These are phyloP conservation scores for Striga hermonthica DNA, from an alignment of 305 asterid genomes.

Conservation along the genomic window DNA sequence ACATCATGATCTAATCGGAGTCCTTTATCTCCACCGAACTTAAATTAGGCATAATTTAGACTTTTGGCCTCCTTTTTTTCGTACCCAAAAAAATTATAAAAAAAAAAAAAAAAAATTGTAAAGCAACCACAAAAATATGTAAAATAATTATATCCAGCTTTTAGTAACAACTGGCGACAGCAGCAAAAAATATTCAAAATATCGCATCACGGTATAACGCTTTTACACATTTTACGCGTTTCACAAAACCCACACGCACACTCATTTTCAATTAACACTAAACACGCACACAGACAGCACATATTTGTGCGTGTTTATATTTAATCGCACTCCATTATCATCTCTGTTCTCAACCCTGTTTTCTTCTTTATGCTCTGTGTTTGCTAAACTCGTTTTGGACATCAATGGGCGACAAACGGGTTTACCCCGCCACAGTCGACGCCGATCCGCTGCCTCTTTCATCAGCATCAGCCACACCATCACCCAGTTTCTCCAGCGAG, in stretches of 20 bases:
- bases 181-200: background rate
- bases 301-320: too few relatives aligned
- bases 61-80: too few relatives aligned
- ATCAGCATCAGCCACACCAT: background rate
- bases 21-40: too few relatives aligned
- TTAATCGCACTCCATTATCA: background rate
- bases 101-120: too few relatives aligned
- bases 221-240: background rate
- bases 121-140: too few relatives aligned
- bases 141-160: too few relatives aligned
- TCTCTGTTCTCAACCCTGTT: slow-evolving; percentile 3
- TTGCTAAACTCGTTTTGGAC: background rate
- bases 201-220: background rate
- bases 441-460: slow-evolving; percentile 22
- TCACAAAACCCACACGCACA: background rate
- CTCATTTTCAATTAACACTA: background rate
- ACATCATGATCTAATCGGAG: too few relatives aligned
- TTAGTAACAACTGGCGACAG: background rate
- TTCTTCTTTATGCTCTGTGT: background rate
- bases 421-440: slow-evolving; percentile 30
- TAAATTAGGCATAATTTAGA: too few relatives aligned
- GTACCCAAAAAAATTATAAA: too few relatives aligned
- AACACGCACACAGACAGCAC: background rate
- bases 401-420: slow-evolving; percentile 28
- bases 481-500: slow-evolving; percentile 19